Evolutionary conservation across 1,139 yeast species (phyloP).

Genomic region (Saccharomyces hybrid): DNA sequence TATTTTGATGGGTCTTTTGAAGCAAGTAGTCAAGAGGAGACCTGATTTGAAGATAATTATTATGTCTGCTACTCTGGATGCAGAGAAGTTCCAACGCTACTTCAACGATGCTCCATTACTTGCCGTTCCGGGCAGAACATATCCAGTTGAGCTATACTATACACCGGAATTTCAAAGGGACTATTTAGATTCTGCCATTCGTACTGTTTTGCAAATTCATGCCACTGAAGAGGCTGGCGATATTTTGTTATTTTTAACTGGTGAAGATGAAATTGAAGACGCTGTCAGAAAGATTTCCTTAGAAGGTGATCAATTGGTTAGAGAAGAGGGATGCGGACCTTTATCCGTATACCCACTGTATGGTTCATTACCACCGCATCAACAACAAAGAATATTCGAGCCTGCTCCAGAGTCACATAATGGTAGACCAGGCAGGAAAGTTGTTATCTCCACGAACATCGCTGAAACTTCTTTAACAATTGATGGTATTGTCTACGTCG

Average conservation of each 20-base stretch:
- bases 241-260: conserved; percentile 79
- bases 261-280: conserved; percentile 98
- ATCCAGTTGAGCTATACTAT: conserved; percentile 92
- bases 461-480: conserved; percentile 97
- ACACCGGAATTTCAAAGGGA: conserved; percentile 96
- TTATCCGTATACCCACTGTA: conserved; percentile 93
- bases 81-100: conserved; percentile 87
- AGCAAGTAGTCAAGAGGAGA: conserved; percentile 71
- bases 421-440: conserved; percentile 89
- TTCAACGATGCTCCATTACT: conserved; percentile 87
- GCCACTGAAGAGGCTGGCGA: conserved; percentile 96
- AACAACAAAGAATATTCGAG: conserved; percentile 87
- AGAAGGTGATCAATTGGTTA: conserved; percentile 79
- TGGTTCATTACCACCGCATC: conserved; percentile 93
- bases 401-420: conserved; percentile 62
- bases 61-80: conserved; percentile 97
- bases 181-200: conserved; percentile 86
- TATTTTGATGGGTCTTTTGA: conserved; percentile 89
- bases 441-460: conserved; percentile 88
- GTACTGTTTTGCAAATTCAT: conserved; percentile 93
- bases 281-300: conserved; percentile 83
- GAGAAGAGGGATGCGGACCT: conserved; percentile 91
- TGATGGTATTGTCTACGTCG: conserved; percentile 95
- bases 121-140: conserved; percentile 97
- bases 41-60: conserved; percentile 85